Evolutionary conservation across 768 basidiomycete species (phyloP).

Genomic region (Solioccasus polychromus): DNA sequence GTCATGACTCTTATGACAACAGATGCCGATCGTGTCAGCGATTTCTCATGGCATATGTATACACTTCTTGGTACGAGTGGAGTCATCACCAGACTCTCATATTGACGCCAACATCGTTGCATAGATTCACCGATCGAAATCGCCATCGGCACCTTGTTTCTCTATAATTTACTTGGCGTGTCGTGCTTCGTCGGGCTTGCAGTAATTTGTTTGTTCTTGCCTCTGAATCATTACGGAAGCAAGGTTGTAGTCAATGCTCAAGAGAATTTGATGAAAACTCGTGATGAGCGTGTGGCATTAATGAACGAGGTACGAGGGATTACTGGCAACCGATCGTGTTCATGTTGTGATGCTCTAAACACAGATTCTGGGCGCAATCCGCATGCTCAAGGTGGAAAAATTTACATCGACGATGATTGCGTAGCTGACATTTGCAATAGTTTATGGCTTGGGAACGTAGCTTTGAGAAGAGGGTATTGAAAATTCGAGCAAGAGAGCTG

Average conservation of each 20-base stretch:
- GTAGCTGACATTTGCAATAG: constrained; percentile 33
- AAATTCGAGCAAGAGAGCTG: constrained; percentile 76
- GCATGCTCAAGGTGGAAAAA: constrained; percentile 74
- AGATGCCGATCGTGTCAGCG: constrained; percentile 86
- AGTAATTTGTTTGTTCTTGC: constrained; percentile 67
- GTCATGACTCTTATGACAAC: constrained; percentile 97
- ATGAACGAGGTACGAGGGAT: constrained; percentile 72
- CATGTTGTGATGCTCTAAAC: background rate
- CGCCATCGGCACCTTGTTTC: constrained; percentile 65
- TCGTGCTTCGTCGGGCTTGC: constrained; percentile 78
- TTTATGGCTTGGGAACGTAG: constrained; percentile 96
- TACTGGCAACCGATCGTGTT: background rate
- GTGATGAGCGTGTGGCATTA: constrained; percentile 84
- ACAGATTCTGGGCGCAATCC: constrained; percentile 77
- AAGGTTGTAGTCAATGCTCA: constrained; percentile 76
- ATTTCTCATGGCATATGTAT: constrained; percentile 79
- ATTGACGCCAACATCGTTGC: background rate
- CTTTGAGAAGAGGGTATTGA: constrained; percentile 73
- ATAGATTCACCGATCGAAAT: constrained; percentile 79
- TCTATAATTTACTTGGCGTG: constrained; percentile 76
- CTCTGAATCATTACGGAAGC: constrained; percentile 82
- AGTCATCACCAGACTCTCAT: background rate
- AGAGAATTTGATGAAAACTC: constrained; percentile 86
- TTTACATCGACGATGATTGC: background rate
- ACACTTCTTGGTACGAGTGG: constrained; percentile 58